phyloP scores from a whole-genome alignment of 495 filamentous ascomycete species.

The Xylaria curta region DNA sequence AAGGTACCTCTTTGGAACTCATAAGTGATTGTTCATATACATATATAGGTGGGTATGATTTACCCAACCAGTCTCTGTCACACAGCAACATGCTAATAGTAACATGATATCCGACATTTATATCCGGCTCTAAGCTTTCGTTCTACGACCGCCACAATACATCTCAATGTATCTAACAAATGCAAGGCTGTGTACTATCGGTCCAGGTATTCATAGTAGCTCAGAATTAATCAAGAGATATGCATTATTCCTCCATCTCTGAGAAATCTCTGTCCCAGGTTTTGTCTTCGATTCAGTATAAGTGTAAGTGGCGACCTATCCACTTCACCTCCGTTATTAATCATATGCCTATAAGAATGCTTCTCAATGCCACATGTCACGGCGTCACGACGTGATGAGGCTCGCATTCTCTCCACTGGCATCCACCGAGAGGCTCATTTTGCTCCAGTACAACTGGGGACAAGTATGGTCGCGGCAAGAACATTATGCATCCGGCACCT shows the following conservation, averaged over 20 bases:
- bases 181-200: slow-evolving; percentile 7
- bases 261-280: not conserved
- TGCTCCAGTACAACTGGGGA: slow-evolving; percentile 16
- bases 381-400: slow-evolving; percentile 15
- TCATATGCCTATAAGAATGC: slow-evolving; percentile 10
- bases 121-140: not conserved
- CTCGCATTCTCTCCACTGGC: slow-evolving; percentile 22
- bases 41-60: not conserved
- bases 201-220: not conserved
- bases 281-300: not conserved
- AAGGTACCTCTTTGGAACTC: not conserved
- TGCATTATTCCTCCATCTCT: not conserved
- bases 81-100: not conserved
- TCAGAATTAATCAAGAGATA: not conserved
- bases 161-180: not conserved
- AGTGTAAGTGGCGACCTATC: not conserved
- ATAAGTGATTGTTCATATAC: not conserved
- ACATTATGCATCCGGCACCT: slow-evolving; percentile 24
- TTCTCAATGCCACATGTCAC: slow-evolving; percentile 20
- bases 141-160: not conserved
- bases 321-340: not conserved
- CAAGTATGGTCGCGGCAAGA: slow-evolving; percentile 22
- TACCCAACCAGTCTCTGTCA: not conserved
- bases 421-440: slow-evolving; percentile 15
- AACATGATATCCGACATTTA: not conserved